These are phyloP conservation scores for Termitomyces sp. DNA, from an alignment of 768 basidiomycete genomes.

Conservation along the genomic window DNA sequence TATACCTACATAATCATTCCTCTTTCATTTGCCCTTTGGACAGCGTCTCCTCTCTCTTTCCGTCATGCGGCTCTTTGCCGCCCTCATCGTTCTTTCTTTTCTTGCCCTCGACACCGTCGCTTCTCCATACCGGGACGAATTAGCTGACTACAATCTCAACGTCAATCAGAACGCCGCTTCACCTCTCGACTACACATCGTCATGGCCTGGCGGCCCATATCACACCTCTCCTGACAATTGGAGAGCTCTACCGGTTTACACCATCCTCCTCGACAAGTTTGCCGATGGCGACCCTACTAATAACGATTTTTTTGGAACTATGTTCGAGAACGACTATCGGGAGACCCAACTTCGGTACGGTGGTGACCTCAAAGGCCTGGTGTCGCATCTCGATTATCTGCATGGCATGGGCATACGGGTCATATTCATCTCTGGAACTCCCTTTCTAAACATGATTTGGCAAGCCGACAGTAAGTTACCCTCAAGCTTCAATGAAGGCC, in stretches of 20 bases:
- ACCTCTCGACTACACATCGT: conserved; percentile 63
- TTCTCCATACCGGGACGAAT: conserved; percentile 67
- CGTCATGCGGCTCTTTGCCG: conserved; percentile 48
- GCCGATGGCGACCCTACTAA: conserved; percentile 91
- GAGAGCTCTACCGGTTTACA: conserved; percentile 79
- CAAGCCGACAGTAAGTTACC: conserved; percentile 82
- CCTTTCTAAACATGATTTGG: conserved; percentile 96
- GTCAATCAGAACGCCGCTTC: conserved; percentile 67
- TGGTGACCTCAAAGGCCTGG: conserved; percentile 82
- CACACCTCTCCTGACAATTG: conserved; percentile 82
- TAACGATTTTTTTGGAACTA: conserved; percentile 83
- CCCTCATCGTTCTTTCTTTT: conserved; percentile 38
- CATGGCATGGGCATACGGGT: conserved; percentile 83
- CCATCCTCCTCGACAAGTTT: conserved; percentile 88
- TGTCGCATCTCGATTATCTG: conserved; percentile 78
- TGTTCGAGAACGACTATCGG: conserved; percentile 80
- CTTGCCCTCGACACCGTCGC: conserved; percentile 42
- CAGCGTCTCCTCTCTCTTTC: conserved; percentile 10
- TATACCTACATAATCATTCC: conserved; percentile 8
- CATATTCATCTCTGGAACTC: conserved; percentile 91
- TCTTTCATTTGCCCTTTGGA: conserved; percentile 17
- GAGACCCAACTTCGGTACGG: conserved; percentile 90
- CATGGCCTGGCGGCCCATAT: conserved; percentile 64
- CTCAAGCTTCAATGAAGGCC: conserved; percentile 1
- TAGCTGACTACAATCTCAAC: conserved; percentile 78